A percentile compares a stretch with the other conserved stretches of the same genome.
Conservation (phyloP, 495 filamentous ascomycete genomes). For the Trichocladium uniseriatum region DNA sequence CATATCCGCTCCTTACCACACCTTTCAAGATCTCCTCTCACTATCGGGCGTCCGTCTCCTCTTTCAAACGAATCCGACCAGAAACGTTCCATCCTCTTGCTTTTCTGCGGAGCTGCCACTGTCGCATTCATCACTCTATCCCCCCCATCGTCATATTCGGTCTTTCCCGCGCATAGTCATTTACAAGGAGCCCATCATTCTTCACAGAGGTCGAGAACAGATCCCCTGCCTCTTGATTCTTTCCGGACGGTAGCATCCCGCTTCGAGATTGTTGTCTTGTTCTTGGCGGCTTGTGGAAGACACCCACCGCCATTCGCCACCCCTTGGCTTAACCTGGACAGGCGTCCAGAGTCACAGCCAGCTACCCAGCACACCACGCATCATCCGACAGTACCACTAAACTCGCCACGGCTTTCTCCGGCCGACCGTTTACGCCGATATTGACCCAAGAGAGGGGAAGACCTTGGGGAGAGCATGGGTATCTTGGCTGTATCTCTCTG, state of each 20-base stretch:
- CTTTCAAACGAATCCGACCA: background rate
- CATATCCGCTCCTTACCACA: slow-evolving; percentile 10
- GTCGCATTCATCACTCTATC: too few relatives aligned
- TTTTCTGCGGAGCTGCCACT: slow-evolving; percentile 3
- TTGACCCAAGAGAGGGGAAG: slow-evolving; percentile 4
- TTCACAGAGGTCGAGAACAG: too few relatives aligned
- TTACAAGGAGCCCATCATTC: too few relatives aligned
- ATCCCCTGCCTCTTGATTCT: too few relatives aligned
- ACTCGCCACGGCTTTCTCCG: slow-evolving; percentile 8
- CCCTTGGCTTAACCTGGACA: too few relatives aligned
- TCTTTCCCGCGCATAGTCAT: too few relatives aligned
- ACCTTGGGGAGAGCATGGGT: slow-evolving; percentile 13
- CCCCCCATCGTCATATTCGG: slow-evolving; percentile 12
- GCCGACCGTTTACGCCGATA: slow-evolving; percentile 9
- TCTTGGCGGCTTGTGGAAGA: slow-evolving; percentile 8
- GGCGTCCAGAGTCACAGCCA: slow-evolving; percentile 1
- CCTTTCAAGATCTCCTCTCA: slow-evolving; percentile 10
- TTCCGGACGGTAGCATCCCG: slow-evolving; percentile 3
- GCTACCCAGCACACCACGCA: background rate
- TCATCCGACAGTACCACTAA: background rate
- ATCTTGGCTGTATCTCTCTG: slow-evolving; percentile 15
- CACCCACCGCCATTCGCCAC: slow-evolving; percentile 16
- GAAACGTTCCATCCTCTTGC: slow-evolving; percentile 2
- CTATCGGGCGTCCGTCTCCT: slow-evolving; percentile 7
- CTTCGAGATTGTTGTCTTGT: slow-evolving; percentile 6